Base-by-base conservation (phyloP, 2,329 filamentous ascomycete genomes). In the Neofusicoccum laricinum region DNA sequence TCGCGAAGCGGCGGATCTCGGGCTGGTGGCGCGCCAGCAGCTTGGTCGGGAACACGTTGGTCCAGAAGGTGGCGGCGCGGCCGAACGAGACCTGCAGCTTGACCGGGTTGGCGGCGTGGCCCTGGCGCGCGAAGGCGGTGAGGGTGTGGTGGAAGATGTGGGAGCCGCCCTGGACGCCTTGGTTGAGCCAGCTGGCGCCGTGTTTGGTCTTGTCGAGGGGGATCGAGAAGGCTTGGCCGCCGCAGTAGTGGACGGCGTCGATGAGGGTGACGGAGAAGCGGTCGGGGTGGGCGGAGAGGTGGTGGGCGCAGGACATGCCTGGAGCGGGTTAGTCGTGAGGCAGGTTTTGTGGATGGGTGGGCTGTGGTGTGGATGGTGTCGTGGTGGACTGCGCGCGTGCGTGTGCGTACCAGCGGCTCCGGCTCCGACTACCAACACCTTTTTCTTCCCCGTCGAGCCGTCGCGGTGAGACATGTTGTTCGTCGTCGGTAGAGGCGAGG, bases 91-190 rank as follows among this genome's bases (percentile, higher is more conserved):
- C 81, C 70, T 89, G 86, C 5, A 88, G 79, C 67, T 85, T 81
- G 45, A 89, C 84, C 1, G 82, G 82, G 70, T 86, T 80, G 2
- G 86, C 80, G 59, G 83, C 79, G 68, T 84, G 81, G 12, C 82
- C 83, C 67, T 88, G 83, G 57, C 82, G 78, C 4, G 81, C 78
- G 69, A 89, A 89, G 81, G 88, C 88, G 61, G 85, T 85, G 79
- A 88, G 84, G 0, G 86, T 89, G 70, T 89, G 87, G 70, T 88
- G 86, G 75, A 89, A 89, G 67, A 88, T 88, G 77, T 87, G 82
- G 40, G 81, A 84, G 15, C 87, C 86, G 34, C 87, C 86, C 69
- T 89, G 86, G 1, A 89, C 86, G 59, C 85, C 85, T 67, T 87
- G 84, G 65, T 88, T 88, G 62, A 88, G 75, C 85, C 84, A 87